These are phyloP conservation scores for Elaeis guineensis DNA, from an alignment of 176 grass and related monocot genomes.

Conservation along the genomic window DNA sequence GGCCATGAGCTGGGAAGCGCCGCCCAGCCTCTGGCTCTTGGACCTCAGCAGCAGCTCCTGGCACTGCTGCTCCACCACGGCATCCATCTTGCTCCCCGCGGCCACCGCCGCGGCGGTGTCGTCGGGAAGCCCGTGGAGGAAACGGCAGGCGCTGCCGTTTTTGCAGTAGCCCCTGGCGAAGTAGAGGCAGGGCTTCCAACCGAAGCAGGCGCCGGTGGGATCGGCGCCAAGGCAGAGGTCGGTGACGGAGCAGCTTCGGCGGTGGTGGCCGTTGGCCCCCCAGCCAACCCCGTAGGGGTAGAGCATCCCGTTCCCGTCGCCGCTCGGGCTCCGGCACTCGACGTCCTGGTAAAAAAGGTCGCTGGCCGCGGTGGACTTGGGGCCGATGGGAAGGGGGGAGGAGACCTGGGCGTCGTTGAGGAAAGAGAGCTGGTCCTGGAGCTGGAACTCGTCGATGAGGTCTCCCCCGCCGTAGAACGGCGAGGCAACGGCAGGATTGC, in stretches of 20 bases:
- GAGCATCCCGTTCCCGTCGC: conserved; percentile 19
- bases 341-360: conserved; percentile 18
- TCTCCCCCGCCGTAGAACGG: conserved; percentile 34
- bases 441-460: conserved; percentile 56
- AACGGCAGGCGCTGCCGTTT: conserved; percentile 70
- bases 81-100: conserved; percentile 28
- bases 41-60: conserved; percentile 66
- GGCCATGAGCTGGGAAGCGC: conserved; percentile 25
- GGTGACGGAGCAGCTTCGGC: conserved; percentile 49
- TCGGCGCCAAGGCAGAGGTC: conserved; percentile 52
- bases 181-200: conserved; percentile 83
- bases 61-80: conserved; percentile 46
- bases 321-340: conserved; percentile 33
- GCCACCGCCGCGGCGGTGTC: conserved; percentile 16
- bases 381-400: not conserved
- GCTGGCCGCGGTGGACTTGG: conserved; percentile 17
- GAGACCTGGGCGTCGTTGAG: conserved; percentile 31
- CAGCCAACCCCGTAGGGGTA: conserved; percentile 26
- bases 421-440: conserved; percentile 76
- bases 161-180: conserved; percentile 90
- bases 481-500: conserved; percentile 10
- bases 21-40: conserved; percentile 53
- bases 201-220: conserved; percentile 17
- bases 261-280: conserved; percentile 34
- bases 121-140: conserved; percentile 68